Evolutionary conservation across 2,329 filamentous ascomycete species (phyloP), one percentile per base, ranked within the genome.

Genomic region (Paramyrothecium roridum): DNA sequence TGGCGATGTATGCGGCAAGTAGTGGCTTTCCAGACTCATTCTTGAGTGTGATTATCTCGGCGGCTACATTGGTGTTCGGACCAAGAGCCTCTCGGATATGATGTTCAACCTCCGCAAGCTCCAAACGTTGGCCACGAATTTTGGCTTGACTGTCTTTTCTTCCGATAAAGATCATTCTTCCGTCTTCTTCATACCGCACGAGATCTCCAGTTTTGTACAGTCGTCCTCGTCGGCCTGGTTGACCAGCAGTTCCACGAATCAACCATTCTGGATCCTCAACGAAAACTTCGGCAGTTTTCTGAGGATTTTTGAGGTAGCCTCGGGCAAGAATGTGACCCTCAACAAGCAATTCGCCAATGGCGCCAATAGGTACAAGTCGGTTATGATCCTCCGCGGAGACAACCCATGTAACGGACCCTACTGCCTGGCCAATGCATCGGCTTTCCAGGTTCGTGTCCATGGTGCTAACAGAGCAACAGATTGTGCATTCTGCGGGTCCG

Each of bases 101-200:
- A 4, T 59, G 37, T 45, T 66, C 65, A 11, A 67, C 40, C 48
- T 66, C 65, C 0, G 58, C 62, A n/a, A 81, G 70, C 67, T 81
- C 85, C 48, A 83, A 72, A 51, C 82, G 68, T 57, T 78, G 84
- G 21, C 85, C 86, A n/a, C 77, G 75, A 8, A 86, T 67, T 65
- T 86, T 86, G 51, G 84, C 75, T 62, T 85, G 82, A 0, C 74
- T 75, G 58, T 86, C 82, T 57, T 81, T 83, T 16, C 83, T 72
- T 47, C 80, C 81, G 30, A 80, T 60, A 52, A 75, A 80, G 0
- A 70, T 60, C 11, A 81, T 63, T 16, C 64, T 65, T 1, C 75
- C 73, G 50, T 78, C 70, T 0, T 65, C 61, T 26, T 73, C 65
- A 22, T 78, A 78, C 37, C 65, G 65, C 3, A 69, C 78, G 16